Evolutionary conservation across 805 yeast genomes (phyloP).

Genomic region (Suhomyces kilbournensis): DNA sequence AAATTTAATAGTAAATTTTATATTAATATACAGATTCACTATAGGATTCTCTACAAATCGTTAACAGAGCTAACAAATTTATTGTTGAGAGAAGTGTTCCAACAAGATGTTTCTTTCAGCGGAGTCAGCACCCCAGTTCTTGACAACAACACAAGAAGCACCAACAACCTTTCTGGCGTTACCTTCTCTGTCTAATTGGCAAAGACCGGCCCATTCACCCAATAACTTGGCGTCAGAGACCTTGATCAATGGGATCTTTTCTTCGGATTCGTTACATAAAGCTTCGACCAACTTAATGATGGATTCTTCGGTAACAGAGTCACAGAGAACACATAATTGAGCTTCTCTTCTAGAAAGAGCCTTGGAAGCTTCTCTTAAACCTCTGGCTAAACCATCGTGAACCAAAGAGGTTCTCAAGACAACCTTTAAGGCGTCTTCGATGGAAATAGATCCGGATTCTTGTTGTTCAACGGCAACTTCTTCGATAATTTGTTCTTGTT

Average conservation of each 20-base stretch:
- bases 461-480: slow-evolving; percentile 82
- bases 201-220: slow-evolving; percentile 99
- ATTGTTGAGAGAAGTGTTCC: slow-evolving; percentile 88
- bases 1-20: slow-evolving; percentile 1
- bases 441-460: slow-evolving; percentile 85
- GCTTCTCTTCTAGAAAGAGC: slow-evolving; percentile 98
- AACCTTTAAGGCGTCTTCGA: slow-evolving; percentile 97
- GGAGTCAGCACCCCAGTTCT: slow-evolving; percentile 99
- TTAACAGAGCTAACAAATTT: slow-evolving; percentile 4
- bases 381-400: slow-evolving; percentile 99
- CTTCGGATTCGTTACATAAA: slow-evolving; percentile 96
- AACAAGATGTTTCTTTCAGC: slow-evolving; percentile 94
- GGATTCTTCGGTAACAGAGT: slow-evolving; percentile 96
- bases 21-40: slow-evolving; percentile 15
- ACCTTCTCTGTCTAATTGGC: slow-evolving; percentile 99
- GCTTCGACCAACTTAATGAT: slow-evolving; percentile 98
- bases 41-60: slow-evolving; percentile 1
- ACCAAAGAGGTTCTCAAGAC: slow-evolving; percentile 97
- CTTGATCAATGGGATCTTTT: slow-evolving; percentile 96
- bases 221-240: slow-evolving; percentile 99
- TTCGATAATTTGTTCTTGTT: slow-evolving; percentile 78
- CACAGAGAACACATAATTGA: slow-evolving; percentile 94
- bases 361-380: slow-evolving; percentile 99
- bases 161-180: slow-evolving; percentile 99
- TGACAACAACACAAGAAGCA: slow-evolving; percentile 98